Conservation (phyloP, 306 rosid genomes). For the Rosa chinensis region DNA sequence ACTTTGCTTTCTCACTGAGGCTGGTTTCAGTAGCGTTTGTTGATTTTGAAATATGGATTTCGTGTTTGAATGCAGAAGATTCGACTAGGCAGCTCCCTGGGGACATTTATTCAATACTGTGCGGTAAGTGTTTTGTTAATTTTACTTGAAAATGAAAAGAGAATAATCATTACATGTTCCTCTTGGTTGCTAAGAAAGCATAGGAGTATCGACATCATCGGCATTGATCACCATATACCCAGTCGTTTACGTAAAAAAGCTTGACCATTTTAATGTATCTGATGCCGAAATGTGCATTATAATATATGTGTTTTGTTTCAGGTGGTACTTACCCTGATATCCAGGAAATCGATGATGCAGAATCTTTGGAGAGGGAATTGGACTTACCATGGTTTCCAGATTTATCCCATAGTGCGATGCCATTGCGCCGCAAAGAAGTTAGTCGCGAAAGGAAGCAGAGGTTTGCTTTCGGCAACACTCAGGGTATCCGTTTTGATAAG, state of each 20-base stretch:
- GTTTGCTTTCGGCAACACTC: conserved; percentile 38
- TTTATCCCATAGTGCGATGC: conserved; percentile 4
- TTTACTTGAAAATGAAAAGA: conserved; percentile 19
- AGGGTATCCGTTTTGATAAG: conserved; percentile 37
- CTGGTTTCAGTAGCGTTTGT: not conserved
- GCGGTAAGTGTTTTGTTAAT: conserved; percentile 48
- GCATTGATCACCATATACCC: not conserved
- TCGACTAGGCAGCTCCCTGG: conserved; percentile 21
- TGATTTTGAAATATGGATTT: not conserved
- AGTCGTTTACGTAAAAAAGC: not conserved
- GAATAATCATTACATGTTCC: not conserved
- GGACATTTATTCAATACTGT: conserved; percentile 44
- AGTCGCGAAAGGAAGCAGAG: conserved; percentile 59
- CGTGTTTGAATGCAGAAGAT: conserved; percentile 55
- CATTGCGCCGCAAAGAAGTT: conserved; percentile 38
- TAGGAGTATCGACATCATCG: not conserved
- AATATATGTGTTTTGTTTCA: conserved; percentile 21
- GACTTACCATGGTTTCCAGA: conserved; percentile 45
- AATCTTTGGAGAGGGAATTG: conserved; percentile 28
- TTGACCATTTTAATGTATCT: not conserved
- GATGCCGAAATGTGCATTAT: not conserved
- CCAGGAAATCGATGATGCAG: conserved; percentile 28
- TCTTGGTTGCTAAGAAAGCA: not conserved
- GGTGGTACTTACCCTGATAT: conserved; percentile 32
- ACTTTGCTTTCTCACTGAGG: no score